Percentiles rank a stretch among this genome's conserved stretches.
Evolutionary conservation across 352 stramenopile species (phyloP).

Genomic region (Phytophthora tubulina): DNA sequence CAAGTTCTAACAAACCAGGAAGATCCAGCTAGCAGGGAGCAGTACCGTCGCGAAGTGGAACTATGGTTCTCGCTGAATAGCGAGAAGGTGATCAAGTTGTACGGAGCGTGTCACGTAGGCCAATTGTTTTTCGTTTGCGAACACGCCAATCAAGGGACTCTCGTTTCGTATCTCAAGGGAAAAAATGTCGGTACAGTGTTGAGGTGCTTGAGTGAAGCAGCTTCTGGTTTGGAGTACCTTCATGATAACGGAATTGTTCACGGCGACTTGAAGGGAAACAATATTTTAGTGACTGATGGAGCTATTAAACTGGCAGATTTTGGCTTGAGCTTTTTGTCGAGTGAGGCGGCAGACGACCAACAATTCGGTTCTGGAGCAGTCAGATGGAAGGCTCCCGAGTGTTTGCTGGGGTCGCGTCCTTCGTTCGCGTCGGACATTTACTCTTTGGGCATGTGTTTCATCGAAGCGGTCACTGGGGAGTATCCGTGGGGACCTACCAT

Average conservation of each 20-base stretch:
- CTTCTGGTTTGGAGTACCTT: neutral
- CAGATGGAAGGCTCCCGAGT: slow-evolving; percentile 16
- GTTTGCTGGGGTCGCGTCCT: neutral
- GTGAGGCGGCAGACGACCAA: neutral
- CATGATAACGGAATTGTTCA: neutral
- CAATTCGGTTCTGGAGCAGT: slow-evolving; percentile 10
- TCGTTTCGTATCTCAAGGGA: neutral
- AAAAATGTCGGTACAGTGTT: neutral
- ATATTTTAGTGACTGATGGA: slow-evolving; percentile 4
- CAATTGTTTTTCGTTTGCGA: slow-evolving; percentile 18
- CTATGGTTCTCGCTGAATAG: slow-evolving; percentile 15
- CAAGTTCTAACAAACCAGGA: neutral
- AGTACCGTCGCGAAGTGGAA: neutral
- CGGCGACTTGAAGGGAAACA: neutral
- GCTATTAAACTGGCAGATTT: slow-evolving; percentile 21
- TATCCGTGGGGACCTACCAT: slow-evolving; percentile 8
- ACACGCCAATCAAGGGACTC: neutral
- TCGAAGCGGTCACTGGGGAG: slow-evolving; percentile 12
- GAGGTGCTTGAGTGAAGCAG: neutral
- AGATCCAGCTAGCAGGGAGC: neutral
- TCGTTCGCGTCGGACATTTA: slow-evolving; percentile 19
- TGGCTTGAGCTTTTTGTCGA: slow-evolving; percentile 14
- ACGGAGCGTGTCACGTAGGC: slow-evolving; percentile 8
- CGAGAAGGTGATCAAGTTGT: neutral
- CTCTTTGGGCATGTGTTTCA: slow-evolving; percentile 19